Base-by-base conservation (phyloP, 164 flowering plant genomes). In the Amborella trichopoda region DNA sequence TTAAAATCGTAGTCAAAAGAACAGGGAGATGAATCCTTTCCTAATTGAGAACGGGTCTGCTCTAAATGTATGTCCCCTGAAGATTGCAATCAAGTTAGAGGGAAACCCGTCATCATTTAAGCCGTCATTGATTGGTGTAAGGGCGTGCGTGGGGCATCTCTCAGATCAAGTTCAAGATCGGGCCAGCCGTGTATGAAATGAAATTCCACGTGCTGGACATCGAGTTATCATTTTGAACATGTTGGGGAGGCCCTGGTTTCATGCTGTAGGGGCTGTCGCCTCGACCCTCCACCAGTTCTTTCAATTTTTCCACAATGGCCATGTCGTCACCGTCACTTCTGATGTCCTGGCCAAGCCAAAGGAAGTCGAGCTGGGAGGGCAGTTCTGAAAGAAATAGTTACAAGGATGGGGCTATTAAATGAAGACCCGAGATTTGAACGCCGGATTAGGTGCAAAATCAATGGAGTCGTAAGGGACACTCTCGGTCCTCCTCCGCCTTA, bases 401-500 rank as follows among this genome's bases (percentile, higher is more conserved):
- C 34, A 30, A 30, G 34, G 34, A 30, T 30, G 34, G 34, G 34
- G 34, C 6, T 30, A 30, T 30, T 30, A 30, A 30, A 30, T 30
- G 34, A 30, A 30, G 34, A 30, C 34, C 34, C 34, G 34, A 30
- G 34, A 30, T 30, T 30, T 30, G 34, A n/a, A n/a, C 34, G 13
- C 34, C 34, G 34, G 34, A 30, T 30, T 13, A 30, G 34, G 34
- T 30, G 34, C 6, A 30, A 30, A 30, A 30, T 30, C 34, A 30
- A 30, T 13, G 34, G 34, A 30, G 34, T 30, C 34, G 34, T 30
- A 30, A 30, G 34, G 34, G 34, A 30, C 34, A 30, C 34, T 30
- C 34, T 30, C 34, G 34, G 34, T 30, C 34, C 34, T 30, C 34
- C 34, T 30, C 13, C 34, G 34, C 34, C 34, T 30, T 30, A 30